Evolutionary conservation across 495 filamentous ascomycete genomes (phyloP), one percentile per base, ranked within the genome.

Genomic region (Trichoderma gamsii): DNA sequence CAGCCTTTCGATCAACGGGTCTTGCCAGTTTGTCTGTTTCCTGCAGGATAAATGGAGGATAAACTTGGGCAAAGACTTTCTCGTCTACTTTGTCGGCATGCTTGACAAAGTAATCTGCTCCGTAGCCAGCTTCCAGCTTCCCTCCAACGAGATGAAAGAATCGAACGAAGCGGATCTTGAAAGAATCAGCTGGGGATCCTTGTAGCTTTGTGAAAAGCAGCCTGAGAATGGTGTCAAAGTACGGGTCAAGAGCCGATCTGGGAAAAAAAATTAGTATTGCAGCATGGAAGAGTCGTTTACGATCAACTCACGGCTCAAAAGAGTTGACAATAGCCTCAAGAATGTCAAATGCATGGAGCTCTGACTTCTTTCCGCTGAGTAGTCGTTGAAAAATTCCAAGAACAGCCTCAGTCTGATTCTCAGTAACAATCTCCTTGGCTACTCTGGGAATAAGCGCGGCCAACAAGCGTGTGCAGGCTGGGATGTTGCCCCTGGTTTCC

Each of bases 311-410:
- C 85, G 84, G 82, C 32, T 89, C 82, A 76, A 96, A 91, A 49
- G 85, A 84, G 59, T 84, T 78, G 69, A 96, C 79, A 61, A 96
- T 80, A 13, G 87, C 82, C 71, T 99, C 96, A 67, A 99, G 80
- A 41, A 99, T 81, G 71, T 98, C 96, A 75, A 97, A 97, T 1
- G 86, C 91, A 73, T 92, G 88, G 51, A 83, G 82, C 75, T 98
- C 94, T 16, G 89, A 86, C 77, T 91, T 96, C 72, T 84, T 86
- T 64, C 81, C 77, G 1, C 84, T 80, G 63, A 96, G 80, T 27
- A 99, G 85, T 66, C 90, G 90, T 75, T 98, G 96, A 83, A 98
- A 98, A 63, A 98, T 92, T 70, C 90, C 89, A 35, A 99, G 83
- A 70, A 97, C 85, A 11, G 88, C 83, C 72, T 92, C 90, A 65